Percentiles rank a stretch among this genome's conserved stretches.
phyloP scores from a whole-genome alignment of 768 basidiomycete species.

The Tulasnella sp. region DNA sequence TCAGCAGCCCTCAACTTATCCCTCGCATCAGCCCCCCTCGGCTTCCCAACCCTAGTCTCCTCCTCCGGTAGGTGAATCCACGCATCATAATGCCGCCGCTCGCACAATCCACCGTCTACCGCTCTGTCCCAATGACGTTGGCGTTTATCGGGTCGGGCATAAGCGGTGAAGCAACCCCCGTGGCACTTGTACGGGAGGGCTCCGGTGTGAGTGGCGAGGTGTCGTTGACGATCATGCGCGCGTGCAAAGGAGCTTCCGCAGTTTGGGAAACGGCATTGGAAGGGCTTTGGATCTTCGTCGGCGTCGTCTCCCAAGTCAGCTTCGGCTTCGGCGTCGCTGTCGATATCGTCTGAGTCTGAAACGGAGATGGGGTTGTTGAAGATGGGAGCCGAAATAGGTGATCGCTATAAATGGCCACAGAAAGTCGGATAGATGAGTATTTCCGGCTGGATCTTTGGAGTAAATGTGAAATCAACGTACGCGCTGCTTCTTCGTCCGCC shows the following conservation, averaged over 20 bases:
- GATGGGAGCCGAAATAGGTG: too few relatives aligned
- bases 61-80: background rate
- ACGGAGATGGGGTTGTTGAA: too few relatives aligned
- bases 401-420: too few relatives aligned
- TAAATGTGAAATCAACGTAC: too few relatives aligned
- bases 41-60: background rate
- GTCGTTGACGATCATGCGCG: conserved; percentile 7
- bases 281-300: background rate
- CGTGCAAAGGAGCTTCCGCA: background rate
- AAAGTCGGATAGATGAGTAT: too few relatives aligned
- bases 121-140: conserved; percentile 4
- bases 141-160: background rate
- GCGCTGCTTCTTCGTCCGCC: too few relatives aligned
- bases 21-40: background rate
- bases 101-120: background rate
- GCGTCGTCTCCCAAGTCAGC: too few relatives aligned
- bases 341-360: too few relatives aligned
- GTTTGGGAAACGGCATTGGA: background rate
- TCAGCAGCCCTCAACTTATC: background rate
- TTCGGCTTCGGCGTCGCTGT: too few relatives aligned
- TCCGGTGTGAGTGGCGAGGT: conserved; percentile 5
- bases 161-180: background rate
- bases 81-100: background rate
- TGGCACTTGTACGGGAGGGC: background rate
- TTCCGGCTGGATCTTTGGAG: too few relatives aligned